These are phyloP conservation scores for Trichophyton simii DNA, from an alignment of 2,329 filamentous ascomycete species.

Conservation along the genomic window DNA sequence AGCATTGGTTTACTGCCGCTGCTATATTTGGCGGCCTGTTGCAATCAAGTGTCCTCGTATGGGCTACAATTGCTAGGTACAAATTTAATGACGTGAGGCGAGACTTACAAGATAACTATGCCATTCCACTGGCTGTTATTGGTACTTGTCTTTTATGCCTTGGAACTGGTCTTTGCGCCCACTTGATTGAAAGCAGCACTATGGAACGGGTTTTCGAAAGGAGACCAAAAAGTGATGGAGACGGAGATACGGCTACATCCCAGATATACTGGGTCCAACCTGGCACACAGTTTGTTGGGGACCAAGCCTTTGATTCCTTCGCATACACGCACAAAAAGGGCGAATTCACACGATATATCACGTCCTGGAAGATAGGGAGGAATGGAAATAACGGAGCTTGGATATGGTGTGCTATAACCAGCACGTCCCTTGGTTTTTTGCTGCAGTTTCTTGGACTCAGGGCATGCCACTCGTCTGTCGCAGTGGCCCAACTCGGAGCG, in stretches of 20 bases:
- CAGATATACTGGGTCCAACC: constrained; percentile 4
- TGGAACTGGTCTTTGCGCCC: not conserved
- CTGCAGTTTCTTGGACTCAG: constrained; percentile 21
- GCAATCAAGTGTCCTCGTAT: not conserved
- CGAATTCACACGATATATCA: not conserved
- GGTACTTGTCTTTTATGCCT: constrained; percentile 1
- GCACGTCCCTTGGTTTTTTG: constrained; percentile 16
- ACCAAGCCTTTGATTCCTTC: constrained; percentile 7
- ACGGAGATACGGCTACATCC: not conserved
- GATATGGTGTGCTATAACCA: not conserved
- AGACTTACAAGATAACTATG: constrained; percentile 1
- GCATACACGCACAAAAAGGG: constrained; percentile 1
- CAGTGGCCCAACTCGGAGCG: constrained; percentile 18
- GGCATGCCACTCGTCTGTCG: constrained; percentile 19
- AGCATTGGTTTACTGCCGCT: not conserved
- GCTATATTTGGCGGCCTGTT: not conserved
- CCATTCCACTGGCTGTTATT: not conserved
- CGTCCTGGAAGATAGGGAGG: not conserved
- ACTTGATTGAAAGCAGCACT: constrained; percentile 6
- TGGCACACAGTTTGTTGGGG: not conserved
- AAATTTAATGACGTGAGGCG: not conserved
- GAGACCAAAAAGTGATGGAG: not conserved
- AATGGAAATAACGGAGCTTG: not conserved
- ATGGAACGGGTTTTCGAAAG: constrained; percentile 1
- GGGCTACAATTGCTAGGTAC: not conserved